Conservation (phyloP, 2,329 filamentous ascomycete genomes). For the Fusarium palustre region DNA sequence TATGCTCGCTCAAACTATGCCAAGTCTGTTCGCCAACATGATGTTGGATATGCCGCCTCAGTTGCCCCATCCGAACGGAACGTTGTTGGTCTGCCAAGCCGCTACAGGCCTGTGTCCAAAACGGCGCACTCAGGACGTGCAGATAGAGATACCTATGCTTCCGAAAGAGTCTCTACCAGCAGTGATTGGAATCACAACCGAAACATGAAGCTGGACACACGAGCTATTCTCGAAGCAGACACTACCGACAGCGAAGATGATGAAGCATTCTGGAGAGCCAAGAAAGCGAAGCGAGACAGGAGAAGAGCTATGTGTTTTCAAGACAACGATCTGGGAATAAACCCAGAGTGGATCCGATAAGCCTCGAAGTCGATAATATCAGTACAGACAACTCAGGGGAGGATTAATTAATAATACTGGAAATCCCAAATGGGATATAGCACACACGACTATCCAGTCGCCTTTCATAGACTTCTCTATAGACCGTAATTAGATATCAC, state of each 20-base stretch:
- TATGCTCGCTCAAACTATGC: conserved; percentile 21
- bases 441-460: not conserved
- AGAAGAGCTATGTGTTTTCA: conserved; percentile 30
- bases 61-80: conserved; percentile 33
- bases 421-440: not conserved
- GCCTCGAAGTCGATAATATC: not conserved
- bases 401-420: not conserved
- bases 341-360: conserved; percentile 16
- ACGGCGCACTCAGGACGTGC: not conserved
- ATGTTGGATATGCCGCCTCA: conserved; percentile 15
- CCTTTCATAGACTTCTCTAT: not conserved
- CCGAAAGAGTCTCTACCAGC: not conserved
- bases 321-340: conserved; percentile 9
- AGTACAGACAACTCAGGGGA: not conserved
- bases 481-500: not conserved
- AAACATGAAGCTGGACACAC: not conserved
- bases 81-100: conserved; percentile 32
- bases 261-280: conserved; percentile 26
- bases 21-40: conserved; percentile 9
- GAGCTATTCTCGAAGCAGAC: not conserved
- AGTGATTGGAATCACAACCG: not conserved
- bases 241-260: conserved; percentile 21
- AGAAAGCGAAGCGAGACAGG: conserved; percentile 25
- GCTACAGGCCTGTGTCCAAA: conserved; percentile 33
- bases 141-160: not conserved